Conservation (phyloP, 768 basidiomycete genomes). For the Podaxis sp. region DNA sequence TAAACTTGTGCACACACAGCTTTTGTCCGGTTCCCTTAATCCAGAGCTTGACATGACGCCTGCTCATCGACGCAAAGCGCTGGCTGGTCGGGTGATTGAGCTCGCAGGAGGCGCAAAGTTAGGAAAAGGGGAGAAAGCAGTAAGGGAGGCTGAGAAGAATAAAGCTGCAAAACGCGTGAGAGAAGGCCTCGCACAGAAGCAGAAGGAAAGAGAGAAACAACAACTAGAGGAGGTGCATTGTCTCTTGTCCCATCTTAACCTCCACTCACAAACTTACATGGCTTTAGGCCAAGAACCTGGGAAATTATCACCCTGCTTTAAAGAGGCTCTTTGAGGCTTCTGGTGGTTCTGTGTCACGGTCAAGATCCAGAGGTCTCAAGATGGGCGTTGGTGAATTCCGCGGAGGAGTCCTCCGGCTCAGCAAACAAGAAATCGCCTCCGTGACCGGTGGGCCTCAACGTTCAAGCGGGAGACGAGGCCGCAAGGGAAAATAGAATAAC, state of each 20-base stretch:
- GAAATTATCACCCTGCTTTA: conserved; percentile 80
- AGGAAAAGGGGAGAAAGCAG: conserved; percentile 67
- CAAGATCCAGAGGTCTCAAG: conserved; percentile 61
- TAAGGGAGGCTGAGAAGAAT: conserved; percentile 63
- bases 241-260: conserved; percentile 23
- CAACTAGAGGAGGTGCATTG: conserved; percentile 66
- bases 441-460: conserved; percentile 25
- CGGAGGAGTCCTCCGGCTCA: conserved; percentile 66
- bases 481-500: conserved; percentile 17
- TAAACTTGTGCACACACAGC: conserved; percentile 74
- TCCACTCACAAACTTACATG: neutral
- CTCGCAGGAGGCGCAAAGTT: conserved; percentile 64
- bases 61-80: conserved; percentile 68
- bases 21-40: conserved; percentile 72
- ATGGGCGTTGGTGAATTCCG: conserved; percentile 81
- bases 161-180: conserved; percentile 72
- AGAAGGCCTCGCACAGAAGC: conserved; percentile 64
- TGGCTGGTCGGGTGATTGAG: conserved; percentile 78
- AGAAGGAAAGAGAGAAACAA: conserved; percentile 51
- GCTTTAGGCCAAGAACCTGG: conserved; percentile 73
- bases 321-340: conserved; percentile 57
- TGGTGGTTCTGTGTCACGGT: conserved; percentile 32
- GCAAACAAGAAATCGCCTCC: conserved; percentile 54
- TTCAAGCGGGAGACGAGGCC: conserved; percentile 19
- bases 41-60: conserved; percentile 59